Conservation (phyloP, 768 basidiomycete genomes). For the Leccinum uliginosum region DNA sequence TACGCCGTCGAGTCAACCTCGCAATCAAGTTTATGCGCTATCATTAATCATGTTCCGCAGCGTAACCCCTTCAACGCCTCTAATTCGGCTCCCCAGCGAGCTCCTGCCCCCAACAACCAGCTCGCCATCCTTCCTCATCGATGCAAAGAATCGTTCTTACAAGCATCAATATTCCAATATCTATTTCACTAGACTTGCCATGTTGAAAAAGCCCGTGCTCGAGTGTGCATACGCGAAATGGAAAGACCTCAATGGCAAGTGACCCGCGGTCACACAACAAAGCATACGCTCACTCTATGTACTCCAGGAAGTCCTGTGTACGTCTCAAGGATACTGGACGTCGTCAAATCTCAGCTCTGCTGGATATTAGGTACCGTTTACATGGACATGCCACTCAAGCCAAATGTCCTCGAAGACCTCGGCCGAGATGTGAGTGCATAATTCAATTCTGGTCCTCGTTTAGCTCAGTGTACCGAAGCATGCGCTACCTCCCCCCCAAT, state of each 20-base stretch:
- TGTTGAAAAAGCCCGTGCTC: slow-evolving; percentile 45
- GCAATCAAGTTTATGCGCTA: too few species aligned
- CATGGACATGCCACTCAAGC: slow-evolving; percentile 98
- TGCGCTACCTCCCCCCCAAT: slow-evolving; percentile 83
- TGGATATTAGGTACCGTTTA: slow-evolving; percentile 95
- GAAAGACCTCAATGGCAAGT: slow-evolving; percentile 41
- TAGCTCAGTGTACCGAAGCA: slow-evolving; percentile 47
- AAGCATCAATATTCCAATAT: slow-evolving; percentile 71
- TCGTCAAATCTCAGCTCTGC: slow-evolving; percentile 79
- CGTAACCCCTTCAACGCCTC: slow-evolving; percentile 10
- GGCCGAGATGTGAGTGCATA: slow-evolving; percentile 74
- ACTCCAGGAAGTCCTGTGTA: slow-evolving; percentile 59
- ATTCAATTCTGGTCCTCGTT: slow-evolving; percentile 3
- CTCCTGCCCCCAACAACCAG: slow-evolving; percentile 26
- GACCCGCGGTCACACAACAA: not conserved
- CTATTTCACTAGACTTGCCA: slow-evolving; percentile 57
- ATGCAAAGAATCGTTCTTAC: slow-evolving; percentile 46
- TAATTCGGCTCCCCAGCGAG: slow-evolving; percentile 27
- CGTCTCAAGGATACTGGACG: slow-evolving; percentile 82
- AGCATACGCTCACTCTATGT: slow-evolving; percentile 3
- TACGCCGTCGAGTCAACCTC: too few species aligned
- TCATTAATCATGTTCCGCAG: slow-evolving; percentile 19
- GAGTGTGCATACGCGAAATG: slow-evolving; percentile 48
- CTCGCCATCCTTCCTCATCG: slow-evolving; percentile 41
- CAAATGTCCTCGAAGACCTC: slow-evolving; percentile 95